Evolutionary conservation across 805 yeast species (phyloP), one percentile per base, ranked within the genome.

Genomic region (Priceomyces fermenticarens): DNA sequence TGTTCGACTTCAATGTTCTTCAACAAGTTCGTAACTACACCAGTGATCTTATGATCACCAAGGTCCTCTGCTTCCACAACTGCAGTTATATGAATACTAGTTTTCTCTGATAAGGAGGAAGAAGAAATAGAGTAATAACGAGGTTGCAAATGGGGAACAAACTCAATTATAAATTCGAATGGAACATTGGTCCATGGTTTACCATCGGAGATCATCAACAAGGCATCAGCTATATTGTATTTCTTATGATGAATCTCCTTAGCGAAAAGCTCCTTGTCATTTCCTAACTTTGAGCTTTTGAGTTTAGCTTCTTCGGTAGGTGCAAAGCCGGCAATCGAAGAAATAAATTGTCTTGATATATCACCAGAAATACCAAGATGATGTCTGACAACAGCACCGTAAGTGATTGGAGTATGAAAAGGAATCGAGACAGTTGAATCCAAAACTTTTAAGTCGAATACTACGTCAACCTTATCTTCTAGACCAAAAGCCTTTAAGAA

Each of bases 71-170:
- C 77, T 69, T 93, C 98, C 32, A 91, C 97, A 39, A 90, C 95
- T 2, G 97, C 96, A 13, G 98, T 93, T 44, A 90, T 73, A 51
- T 88, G 88, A 43, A 90, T 75, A 13, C 76, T 74, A 39, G 81
- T 75, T 60, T 88, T 88, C 55, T 88, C 93, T 42, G 81, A 74
- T 39, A 80, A 63, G 1, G 95, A 83, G 4, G 97, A 88, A 1
- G 97, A 90, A 2, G 97, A 90, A 51, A 91, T 91, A 15, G 98
- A 91, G 67, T 91, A 91, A 69, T 88, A 91, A 63, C 99, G 90
- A 32, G 97, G 96, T 62, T 85, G 95, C 56, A 93, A 70, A 52
- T 81, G 86, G 32, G 89, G 78, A 47, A 93, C 62, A 25, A 84
- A 75, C 69, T 91, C 99, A 52, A 90, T 71, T 30, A 93, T 64